Evolutionary conservation across 192 early-diverging fungal genomes (phyloP).

Genomic region (Chytriomyces confervae): DNA sequence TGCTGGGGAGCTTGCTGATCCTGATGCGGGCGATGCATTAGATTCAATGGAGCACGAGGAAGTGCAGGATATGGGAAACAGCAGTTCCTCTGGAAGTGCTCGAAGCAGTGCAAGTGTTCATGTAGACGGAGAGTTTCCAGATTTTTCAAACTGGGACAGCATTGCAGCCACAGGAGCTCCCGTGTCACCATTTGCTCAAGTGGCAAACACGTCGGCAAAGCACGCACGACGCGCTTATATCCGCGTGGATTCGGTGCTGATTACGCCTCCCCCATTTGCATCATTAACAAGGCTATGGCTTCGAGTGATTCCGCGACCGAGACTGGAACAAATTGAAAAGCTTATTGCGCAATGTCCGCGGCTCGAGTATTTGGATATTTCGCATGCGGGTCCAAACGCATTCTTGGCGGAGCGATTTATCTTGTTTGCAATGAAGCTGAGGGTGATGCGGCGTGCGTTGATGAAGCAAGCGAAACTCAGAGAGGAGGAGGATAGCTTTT

Average conservation of each 20-base stretch:
- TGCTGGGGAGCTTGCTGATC: too few species aligned
- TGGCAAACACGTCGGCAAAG: neutral
- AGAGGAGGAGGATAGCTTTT: neutral
- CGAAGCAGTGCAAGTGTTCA: neutral
- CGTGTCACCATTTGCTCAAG: conserved; percentile 5
- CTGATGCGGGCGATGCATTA: neutral
- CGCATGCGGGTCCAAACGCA: neutral
- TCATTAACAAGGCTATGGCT: conserved; percentile 14
- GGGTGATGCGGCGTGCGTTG: too few species aligned
- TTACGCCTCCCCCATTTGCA: conserved; percentile 9
- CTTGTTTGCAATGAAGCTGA: neutral
- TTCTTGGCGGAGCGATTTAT: conserved; percentile 8
- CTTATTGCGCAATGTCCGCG: conserved; percentile 4
- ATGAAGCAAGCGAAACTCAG: neutral
- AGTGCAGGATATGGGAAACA: neutral
- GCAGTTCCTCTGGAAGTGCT: neutral
- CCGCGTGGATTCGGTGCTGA: neutral
- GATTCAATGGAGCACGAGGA: conserved; percentile 16
- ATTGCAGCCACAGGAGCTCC: neutral
- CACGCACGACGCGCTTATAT: neutral
- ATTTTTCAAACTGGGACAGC: neutral
- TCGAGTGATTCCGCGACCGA: conserved; percentile 8
- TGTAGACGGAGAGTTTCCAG: neutral
- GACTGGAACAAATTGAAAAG: neutral
- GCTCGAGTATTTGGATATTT: conserved; percentile 20